Evolutionary conservation across 2,329 filamentous ascomycete genomes (phyloP).

Genomic region (Botrytis elliptica): DNA sequence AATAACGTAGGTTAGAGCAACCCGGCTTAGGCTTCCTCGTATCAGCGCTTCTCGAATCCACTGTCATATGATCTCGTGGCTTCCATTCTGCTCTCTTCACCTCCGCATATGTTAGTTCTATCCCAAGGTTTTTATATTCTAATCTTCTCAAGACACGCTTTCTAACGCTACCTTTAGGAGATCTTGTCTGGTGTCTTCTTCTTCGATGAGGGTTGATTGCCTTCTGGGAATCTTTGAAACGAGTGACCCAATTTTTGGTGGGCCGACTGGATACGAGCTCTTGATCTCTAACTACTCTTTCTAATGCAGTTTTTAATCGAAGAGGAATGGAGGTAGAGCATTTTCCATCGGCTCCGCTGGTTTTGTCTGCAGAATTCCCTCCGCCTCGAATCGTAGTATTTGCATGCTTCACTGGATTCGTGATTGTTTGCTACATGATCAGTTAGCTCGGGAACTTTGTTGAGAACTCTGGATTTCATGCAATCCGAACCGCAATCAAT

Average conservation of each 20-base stretch:
- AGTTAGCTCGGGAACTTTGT: neutral
- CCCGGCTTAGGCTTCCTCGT: neutral
- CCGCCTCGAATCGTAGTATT: neutral
- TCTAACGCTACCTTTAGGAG: neutral
- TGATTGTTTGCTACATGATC: neutral
- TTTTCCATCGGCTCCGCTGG: no score
- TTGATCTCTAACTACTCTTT: no score
- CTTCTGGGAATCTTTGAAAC: neutral
- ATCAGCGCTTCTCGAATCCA: neutral
- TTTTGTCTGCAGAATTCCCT: accelerated
- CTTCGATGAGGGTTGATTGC: neutral
- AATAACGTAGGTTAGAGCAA: neutral
- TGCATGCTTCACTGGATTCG: neutral
- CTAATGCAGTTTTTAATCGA: neutral
- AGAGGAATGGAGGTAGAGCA: neutral
- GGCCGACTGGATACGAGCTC: neutral
- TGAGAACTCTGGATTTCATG: neutral
- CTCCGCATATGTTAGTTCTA: neutral
- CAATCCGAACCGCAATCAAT: neutral
- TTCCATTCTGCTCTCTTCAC: neutral
- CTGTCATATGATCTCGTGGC: no score
- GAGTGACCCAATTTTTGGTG: neutral
- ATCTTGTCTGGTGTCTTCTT: no score
- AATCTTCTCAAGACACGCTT: neutral
- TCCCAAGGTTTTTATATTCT: neutral